phyloP scores from a whole-genome alignment of 1,284 basidiomycete species.

The Trametes hirsuta region DNA sequence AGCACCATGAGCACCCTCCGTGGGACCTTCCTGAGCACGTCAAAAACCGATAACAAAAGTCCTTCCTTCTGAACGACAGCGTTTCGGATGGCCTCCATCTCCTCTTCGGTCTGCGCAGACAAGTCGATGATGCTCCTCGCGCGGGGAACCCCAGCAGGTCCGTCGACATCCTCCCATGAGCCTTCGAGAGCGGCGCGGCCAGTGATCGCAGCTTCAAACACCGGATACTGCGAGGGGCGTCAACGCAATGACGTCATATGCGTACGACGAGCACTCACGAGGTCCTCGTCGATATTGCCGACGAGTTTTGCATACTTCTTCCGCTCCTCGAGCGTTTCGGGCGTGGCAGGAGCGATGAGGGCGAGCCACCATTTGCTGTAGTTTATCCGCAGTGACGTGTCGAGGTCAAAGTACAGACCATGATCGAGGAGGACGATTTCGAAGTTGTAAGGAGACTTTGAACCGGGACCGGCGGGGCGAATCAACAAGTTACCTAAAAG shows the following conservation, averaged over 20 bases:
- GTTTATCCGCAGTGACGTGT: constrained; percentile 75
- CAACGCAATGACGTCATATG: neutral
- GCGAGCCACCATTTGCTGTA: constrained; percentile 87
- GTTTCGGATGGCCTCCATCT: constrained; percentile 77
- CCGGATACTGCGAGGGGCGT: constrained; percentile 58
- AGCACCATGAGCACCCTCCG: constrained; percentile 87
- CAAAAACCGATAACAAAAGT: constrained; percentile 80
- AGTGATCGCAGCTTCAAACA: constrained; percentile 89
- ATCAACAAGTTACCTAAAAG: constrained; percentile 81
- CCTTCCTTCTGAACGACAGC: constrained; percentile 85
- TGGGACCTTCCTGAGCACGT: constrained; percentile 83
- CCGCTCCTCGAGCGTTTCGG: constrained; percentile 65
- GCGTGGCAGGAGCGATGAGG: constrained; percentile 74
- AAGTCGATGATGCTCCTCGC: constrained; percentile 79
- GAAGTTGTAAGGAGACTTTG: constrained; percentile 88
- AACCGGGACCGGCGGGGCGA: constrained; percentile 64
- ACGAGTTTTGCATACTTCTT: constrained; percentile 87
- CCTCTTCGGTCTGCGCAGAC: constrained; percentile 65
- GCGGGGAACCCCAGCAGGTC: constrained; percentile 46
- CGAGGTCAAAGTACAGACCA: constrained; percentile 90
- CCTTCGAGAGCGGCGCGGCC: constrained; percentile 69
- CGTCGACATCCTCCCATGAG: constrained; percentile 47
- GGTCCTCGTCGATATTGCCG: constrained; percentile 86
- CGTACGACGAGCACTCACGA: constrained; percentile 52
- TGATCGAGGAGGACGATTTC: constrained; percentile 94